These are phyloP conservation scores for Somion occarium DNA, from an alignment of 1,284 basidiomycete genomes.

Conservation along the genomic window DNA sequence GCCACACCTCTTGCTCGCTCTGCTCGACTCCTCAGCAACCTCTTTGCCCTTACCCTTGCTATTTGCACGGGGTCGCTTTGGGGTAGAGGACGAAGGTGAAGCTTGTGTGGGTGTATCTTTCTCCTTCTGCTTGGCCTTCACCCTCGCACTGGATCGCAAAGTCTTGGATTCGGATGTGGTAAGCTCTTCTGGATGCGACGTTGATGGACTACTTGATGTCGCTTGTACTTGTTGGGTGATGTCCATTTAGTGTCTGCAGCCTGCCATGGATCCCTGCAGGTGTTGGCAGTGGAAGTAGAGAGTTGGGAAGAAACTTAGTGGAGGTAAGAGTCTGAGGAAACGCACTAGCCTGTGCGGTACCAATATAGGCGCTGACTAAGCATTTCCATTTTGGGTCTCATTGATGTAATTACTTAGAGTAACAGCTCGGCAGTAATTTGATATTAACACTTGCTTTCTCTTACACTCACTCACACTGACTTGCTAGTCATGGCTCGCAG, in stretches of 20 bases:
- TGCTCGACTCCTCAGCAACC: conserved; percentile 43
- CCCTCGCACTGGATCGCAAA: conserved; percentile 69
- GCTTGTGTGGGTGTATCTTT: conserved; percentile 40
- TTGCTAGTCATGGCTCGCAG: conserved; percentile 80
- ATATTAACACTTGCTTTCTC: no score
- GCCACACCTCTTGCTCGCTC: conserved; percentile 57
- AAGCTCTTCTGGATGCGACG: conserved; percentile 22
- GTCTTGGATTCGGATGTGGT: conserved; percentile 37
- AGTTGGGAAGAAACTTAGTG: no score
- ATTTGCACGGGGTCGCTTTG: conserved; percentile 52
- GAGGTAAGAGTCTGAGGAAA: no score
- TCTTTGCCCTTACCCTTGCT: conserved; percentile 64
- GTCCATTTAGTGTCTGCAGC: conserved; percentile 82
- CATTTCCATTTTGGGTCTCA: not conserved
- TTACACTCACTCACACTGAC: no score
- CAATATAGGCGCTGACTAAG: not conserved
- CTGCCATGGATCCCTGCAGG: conserved; percentile 66
- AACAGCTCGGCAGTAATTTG: no score
- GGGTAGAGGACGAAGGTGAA: conserved; percentile 34
- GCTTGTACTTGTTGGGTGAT: conserved; percentile 66
- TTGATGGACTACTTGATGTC: conserved; percentile 49
- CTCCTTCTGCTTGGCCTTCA: conserved; percentile 68
- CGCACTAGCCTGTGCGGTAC: no score
- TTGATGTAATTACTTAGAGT: no score
- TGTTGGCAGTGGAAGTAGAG: not conserved